Evolutionary conservation across 2,329 filamentous ascomycete genomes (phyloP).

Genomic region (Fusarium secorum): DNA sequence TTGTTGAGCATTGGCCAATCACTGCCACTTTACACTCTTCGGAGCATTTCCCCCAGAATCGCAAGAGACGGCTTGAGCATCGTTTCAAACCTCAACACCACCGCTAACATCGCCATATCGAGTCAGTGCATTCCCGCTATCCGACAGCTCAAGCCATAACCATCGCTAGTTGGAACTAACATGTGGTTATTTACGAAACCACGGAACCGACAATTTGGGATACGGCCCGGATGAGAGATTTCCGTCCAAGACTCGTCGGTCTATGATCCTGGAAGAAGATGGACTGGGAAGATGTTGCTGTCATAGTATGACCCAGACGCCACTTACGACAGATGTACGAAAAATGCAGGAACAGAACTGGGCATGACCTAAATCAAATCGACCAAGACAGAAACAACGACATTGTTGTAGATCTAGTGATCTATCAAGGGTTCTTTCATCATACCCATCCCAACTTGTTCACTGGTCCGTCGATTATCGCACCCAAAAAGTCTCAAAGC

Average conservation of each 20-base stretch:
- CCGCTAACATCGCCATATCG: background rate
- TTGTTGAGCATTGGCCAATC: constrained; percentile 6
- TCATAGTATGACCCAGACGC: background rate
- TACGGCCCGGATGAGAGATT: background rate
- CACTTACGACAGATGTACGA: background rate
- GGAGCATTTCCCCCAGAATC: background rate
- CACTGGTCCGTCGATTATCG: background rate
- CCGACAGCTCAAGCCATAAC: background rate
- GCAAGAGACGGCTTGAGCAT: background rate
- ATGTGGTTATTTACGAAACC: background rate
- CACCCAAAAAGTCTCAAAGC: background rate
- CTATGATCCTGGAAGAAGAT: background rate
- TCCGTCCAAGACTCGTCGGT: background rate
- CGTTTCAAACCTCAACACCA: background rate
- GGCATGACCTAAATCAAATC: background rate
- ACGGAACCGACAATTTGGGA: background rate
- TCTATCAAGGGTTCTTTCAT: constrained; percentile 4
- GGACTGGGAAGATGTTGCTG: background rate
- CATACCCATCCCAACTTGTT: background rate
- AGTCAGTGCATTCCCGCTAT: constrained; percentile 26
- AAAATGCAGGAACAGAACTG: background rate
- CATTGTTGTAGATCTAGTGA: constrained; percentile 6
- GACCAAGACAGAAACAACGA: background rate
- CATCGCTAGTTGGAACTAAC: constrained; percentile 1
- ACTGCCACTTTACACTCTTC: background rate